Evolutionary conservation across 176 grass and related monocot species (phyloP).

Genomic region (Triticum monococcum): DNA sequence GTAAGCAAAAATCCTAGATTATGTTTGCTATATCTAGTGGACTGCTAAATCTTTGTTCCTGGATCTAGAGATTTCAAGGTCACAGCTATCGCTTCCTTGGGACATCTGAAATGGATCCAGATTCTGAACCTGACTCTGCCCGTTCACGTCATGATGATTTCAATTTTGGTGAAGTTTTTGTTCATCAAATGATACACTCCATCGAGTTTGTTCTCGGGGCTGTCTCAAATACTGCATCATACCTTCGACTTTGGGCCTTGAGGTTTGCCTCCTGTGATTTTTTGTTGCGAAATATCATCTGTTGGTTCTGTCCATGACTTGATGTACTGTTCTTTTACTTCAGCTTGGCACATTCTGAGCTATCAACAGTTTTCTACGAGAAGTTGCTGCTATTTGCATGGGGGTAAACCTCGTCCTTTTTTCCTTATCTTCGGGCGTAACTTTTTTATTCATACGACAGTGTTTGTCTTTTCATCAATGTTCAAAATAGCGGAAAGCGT

Average conservation of each 20-base stretch:
- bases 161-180: slow-evolving; percentile 99
- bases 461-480: neutral
- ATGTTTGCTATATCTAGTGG: neutral
- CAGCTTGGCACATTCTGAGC: slow-evolving; percentile 97
- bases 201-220: slow-evolving; percentile 99
- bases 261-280: slow-evolving; percentile 54
- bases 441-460: neutral
- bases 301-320: slow-evolving; percentile 31
- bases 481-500: too few species aligned
- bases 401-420: slow-evolving; percentile 52
- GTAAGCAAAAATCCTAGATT: slow-evolving; percentile 10
- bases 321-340: slow-evolving; percentile 35
- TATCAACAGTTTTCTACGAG: slow-evolving; percentile 98
- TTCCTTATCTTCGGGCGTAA: neutral
- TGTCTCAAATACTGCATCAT: slow-evolving; percentile 98
- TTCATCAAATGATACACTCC: slow-evolving; percentile 99
- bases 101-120: slow-evolving; percentile 87
- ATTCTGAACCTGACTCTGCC: slow-evolving; percentile 95
- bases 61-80: slow-evolving; percentile 93
- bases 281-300: neutral
- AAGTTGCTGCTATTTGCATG: slow-evolving; percentile 94
- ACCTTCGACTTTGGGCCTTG: slow-evolving; percentile 98
- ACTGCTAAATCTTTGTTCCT: slow-evolving; percentile 20
- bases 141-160: slow-evolving; percentile 85
- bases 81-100: slow-evolving; percentile 89